Percentiles rank a stretch among this genome's conserved stretches.
Conservation (phyloP, 306 rosid genomes). For the Rosa multiflora region DNA sequence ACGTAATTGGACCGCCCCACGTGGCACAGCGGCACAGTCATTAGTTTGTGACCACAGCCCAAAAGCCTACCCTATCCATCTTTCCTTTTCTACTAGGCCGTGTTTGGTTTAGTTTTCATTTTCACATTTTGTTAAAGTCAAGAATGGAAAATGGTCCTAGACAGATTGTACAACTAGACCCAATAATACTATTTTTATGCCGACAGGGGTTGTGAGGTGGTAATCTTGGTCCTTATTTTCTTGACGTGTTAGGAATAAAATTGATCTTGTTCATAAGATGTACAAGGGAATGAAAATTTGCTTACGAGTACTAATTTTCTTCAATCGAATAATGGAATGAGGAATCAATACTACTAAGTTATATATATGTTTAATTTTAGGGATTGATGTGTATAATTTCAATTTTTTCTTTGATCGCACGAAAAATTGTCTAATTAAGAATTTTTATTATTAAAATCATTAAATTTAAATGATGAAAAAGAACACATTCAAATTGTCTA, state of each 20-base stretch:
- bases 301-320: not conserved
- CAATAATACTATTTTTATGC: not conserved
- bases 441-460: too few relatives aligned
- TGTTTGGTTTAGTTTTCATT: constrained; percentile 3
- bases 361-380: not conserved
- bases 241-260: not conserved
- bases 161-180: too few relatives aligned
- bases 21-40: constrained; percentile 37
- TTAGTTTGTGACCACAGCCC: constrained; percentile 14
- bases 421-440: too few relatives aligned
- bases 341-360: not conserved
- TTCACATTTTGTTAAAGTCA: not conserved
- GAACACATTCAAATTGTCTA: too few relatives aligned
- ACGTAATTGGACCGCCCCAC: constrained; percentile 37
- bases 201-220: not conserved
- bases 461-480: too few relatives aligned
- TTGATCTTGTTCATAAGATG: not conserved
- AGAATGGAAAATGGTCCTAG: not conserved
- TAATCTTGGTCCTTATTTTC: not conserved
- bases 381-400: too few relatives aligned
- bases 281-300: not conserved
- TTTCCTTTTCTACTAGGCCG: not conserved
- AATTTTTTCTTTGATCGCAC: too few relatives aligned
- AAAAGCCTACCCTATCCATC: not conserved
- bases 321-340: not conserved